phyloP scores from a whole-genome alignment of 2,329 filamentous ascomycete genomes.

The Aspergillus sp. region DNA sequence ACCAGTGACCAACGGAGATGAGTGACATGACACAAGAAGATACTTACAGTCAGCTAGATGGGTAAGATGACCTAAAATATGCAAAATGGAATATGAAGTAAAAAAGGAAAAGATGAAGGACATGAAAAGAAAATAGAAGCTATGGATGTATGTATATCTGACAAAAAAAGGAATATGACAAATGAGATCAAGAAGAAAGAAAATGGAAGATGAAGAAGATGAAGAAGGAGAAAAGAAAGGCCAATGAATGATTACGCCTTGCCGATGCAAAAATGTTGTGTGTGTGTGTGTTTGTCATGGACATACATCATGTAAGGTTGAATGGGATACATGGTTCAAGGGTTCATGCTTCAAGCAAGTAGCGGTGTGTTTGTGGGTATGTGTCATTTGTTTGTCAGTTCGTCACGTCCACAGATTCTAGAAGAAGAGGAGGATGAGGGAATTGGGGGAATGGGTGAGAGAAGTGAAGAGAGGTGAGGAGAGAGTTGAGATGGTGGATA shows the following conservation, averaged over 20 bases:
- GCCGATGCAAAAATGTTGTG: constrained; percentile 22
- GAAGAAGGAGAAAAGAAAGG: not conserved
- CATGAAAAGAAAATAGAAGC: not conserved
- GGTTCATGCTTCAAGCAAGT: constrained; percentile 12
- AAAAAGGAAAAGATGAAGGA: not conserved
- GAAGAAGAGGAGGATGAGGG: not conserved
- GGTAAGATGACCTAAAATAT: not conserved
- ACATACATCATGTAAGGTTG: not conserved
- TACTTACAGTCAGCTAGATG: not conserved
- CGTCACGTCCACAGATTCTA: constrained; percentile 5
- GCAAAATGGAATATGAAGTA: not conserved
- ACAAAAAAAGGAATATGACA: constrained; percentile 10
- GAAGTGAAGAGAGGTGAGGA: not conserved
- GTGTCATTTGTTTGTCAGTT: not conserved
- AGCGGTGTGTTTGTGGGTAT: not conserved
- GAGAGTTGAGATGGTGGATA: too few relatives aligned
- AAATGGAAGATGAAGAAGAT: not conserved
- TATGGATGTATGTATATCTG: not conserved
- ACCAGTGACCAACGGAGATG: not conserved
- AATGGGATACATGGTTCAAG: constrained; percentile 20
- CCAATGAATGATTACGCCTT: constrained; percentile 25
- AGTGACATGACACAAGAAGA: not conserved
- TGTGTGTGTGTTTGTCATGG: not conserved
- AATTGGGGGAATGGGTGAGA: not conserved
- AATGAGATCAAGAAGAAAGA: constrained; percentile 1